Evolutionary conservation across 2,329 filamentous ascomycete genomes (phyloP).

Genomic region (Ophiosphaerella herpotricha): DNA sequence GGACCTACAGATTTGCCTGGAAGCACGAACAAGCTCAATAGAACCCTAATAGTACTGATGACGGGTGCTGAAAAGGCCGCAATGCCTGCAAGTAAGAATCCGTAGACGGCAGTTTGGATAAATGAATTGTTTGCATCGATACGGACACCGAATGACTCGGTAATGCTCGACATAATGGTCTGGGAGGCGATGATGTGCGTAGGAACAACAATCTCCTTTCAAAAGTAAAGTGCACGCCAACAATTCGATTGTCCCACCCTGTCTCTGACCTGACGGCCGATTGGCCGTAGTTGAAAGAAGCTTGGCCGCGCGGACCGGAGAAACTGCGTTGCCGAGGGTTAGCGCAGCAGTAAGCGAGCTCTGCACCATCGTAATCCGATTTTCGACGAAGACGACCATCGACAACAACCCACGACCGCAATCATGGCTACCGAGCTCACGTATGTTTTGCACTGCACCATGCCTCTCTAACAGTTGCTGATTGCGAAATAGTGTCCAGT

Average conservation of each 20-base stretch:
- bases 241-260: neutral
- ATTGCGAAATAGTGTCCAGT: slow-evolving; percentile 84
- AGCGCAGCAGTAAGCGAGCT: slow-evolving; percentile 18
- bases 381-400: slow-evolving; percentile 26
- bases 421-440: slow-evolving; percentile 53
- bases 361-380: slow-evolving; percentile 18
- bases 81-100: slow-evolving; percentile 37
- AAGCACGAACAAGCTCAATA: slow-evolving; percentile 55
- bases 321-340: neutral
- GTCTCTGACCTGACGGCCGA: slow-evolving; percentile 9
- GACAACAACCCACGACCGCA: slow-evolving; percentile 45
- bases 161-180: slow-evolving; percentile 20
- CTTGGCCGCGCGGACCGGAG: neutral
- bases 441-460: slow-evolving; percentile 30
- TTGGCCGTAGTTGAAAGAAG: neutral
- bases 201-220: neutral
- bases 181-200: neutral
- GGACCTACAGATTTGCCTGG: slow-evolving; percentile 53
- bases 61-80: slow-evolving; percentile 41
- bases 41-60: slow-evolving; percentile 53
- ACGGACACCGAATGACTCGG: slow-evolving; percentile 36
- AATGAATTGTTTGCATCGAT: slow-evolving; percentile 37
- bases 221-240: neutral
- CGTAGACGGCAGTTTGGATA: slow-evolving; percentile 31
- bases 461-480: slow-evolving; percentile 23